A percentile compares a stretch with the other conserved stretches of the same genome.
Evolutionary conservation across 2,329 filamentous ascomycete species (phyloP).

Genomic region (Stagonosporopsis rhizophila): DNA sequence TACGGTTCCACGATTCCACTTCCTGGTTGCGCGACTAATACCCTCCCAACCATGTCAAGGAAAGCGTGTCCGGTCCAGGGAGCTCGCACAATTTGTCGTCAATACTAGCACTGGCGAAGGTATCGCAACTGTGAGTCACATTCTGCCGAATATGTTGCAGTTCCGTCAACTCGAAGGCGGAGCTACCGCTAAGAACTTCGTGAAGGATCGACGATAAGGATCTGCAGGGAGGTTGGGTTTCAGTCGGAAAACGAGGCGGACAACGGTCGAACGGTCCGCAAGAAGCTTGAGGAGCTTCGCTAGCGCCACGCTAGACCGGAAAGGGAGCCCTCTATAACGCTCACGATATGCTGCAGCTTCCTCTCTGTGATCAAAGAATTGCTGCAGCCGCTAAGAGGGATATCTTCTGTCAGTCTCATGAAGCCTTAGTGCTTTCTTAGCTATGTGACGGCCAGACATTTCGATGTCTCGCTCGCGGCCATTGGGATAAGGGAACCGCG

Average conservation of each 20-base stretch:
- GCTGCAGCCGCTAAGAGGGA: neutral
- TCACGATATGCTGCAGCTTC: neutral
- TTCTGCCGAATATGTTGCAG: too few species aligned
- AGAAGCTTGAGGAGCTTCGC: conserved; percentile 11
- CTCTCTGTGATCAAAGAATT: neutral
- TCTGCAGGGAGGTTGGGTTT: conserved; percentile 1
- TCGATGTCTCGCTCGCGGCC: too few species aligned
- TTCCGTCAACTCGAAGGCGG: too few species aligned
- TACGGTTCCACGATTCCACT: neutral
- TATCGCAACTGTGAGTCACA: too few species aligned
- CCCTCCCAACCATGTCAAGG: neutral
- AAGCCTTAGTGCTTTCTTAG: too few species aligned
- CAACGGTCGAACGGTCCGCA: conserved; percentile 1
- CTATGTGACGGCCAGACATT: too few species aligned
- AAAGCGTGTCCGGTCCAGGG: too few species aligned
- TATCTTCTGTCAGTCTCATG: neutral
- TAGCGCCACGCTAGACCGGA: conserved; percentile 3
- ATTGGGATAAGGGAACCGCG: too few species aligned
- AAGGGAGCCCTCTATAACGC: too few species aligned
- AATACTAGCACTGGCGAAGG: neutral
- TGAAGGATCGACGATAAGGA: neutral
- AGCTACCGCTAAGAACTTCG: neutral
- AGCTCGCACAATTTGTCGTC: too few species aligned
- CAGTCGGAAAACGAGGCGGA: conserved; percentile 2
- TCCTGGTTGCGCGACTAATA: conserved; percentile 10